phyloP scores from a whole-genome alignment of 2,329 filamentous ascomycete species.

The Neofusicoccum ribis region DNA sequence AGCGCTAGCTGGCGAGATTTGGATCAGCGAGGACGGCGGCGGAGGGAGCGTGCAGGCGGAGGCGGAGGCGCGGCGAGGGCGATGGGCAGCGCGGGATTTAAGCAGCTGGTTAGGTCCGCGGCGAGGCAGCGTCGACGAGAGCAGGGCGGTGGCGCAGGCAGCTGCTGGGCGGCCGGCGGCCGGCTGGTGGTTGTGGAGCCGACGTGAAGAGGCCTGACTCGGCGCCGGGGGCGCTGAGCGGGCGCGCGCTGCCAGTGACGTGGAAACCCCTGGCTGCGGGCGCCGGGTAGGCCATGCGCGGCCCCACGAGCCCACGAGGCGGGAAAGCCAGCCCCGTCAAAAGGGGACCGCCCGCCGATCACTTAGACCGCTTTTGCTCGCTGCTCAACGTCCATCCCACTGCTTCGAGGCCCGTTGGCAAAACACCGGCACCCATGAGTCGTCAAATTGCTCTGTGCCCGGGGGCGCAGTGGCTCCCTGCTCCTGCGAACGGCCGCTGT shows the following conservation, averaged over 20 bases:
- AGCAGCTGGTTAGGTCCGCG: neutral
- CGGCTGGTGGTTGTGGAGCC: neutral
- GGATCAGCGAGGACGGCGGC: neutral
- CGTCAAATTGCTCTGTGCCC: neutral
- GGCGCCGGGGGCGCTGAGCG: neutral
- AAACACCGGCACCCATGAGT: neutral
- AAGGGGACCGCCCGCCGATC: neutral
- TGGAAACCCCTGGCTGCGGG: neutral
- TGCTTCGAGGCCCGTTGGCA: neutral
- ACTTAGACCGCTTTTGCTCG: neutral
- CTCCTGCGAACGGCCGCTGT: neutral
- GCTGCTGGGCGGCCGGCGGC: neutral
- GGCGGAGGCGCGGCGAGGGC: neutral
- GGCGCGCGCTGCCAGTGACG: neutral
- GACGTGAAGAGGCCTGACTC: neutral
- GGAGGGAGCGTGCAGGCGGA: neutral
- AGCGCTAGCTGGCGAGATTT: neutral
- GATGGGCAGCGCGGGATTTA: neutral
- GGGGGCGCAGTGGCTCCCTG: neutral
- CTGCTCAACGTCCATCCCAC: neutral
- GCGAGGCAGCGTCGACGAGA: neutral
- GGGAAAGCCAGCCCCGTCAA: neutral
- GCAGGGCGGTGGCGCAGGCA: neutral
- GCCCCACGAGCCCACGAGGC: neutral
- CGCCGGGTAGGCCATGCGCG: neutral